Evolutionary conservation across 495 filamentous ascomycete species (phyloP), one percentile per base, ranked within the genome.

Genomic region (Poronia punctata): DNA sequence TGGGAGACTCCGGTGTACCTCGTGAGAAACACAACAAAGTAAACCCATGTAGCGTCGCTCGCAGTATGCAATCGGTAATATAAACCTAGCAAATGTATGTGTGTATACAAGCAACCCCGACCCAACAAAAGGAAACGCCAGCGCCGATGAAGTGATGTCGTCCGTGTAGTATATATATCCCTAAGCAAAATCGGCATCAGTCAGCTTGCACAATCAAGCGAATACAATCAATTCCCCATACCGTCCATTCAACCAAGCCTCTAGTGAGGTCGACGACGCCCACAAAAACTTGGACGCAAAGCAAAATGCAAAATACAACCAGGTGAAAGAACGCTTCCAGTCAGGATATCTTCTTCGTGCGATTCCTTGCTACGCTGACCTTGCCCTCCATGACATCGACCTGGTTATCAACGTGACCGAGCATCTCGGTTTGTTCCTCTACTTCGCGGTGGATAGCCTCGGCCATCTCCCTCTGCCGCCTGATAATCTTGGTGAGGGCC

Each of bases 391-490:
- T 63, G 35, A 80, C 62, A 44, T 83, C 80, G 4, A 77, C 75
- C 69, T 95, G 87, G 53, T 83, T 71, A 60, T 89, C 83, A 24
- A 90, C 53, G 60, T 83, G 48, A 18, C 73, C 74, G 48, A 98
- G 64, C 78, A 95, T 74, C 51, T 82, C 78, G 56, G 82, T 89
- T 70, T 98, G 92, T 38, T 82, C 58, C 53, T 81, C 78, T 54
- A 97, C 64, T 66, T 98, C 93, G 45, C 84, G 76, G 52, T 89
- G 75, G 46, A 97, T 95, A 30, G 78, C 75, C 33, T 84, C 62
- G 0, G 88, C 92, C 67, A 97, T 78, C 69, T 95, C 86, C 63
- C 75, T 82, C 72, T 95, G 86, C 50, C 83, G 62, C 43, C 76
- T 58, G 34, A 97, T 82, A 48, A 88, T 81, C 64, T 79, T 82